Evolutionary conservation across 108 stramenopile species (phyloP).

Genomic region (Cyclotella baltica): DNA sequence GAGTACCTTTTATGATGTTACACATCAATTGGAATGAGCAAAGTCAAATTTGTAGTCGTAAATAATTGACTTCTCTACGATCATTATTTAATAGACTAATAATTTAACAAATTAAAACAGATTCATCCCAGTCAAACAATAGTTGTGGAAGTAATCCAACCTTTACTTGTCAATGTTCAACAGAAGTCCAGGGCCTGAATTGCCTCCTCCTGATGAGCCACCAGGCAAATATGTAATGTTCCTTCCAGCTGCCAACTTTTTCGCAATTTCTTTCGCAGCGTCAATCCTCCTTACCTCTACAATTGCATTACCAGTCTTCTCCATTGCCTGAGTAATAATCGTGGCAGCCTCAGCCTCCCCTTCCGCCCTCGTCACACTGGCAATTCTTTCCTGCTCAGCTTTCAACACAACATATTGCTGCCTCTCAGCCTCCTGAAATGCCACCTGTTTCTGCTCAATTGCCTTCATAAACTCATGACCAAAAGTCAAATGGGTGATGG

Average conservation of each 20-base stretch:
- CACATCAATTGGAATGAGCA: no score
- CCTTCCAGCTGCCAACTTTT: constrained; percentile 88
- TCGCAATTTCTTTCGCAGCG: constrained; percentile 99
- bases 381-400: constrained; percentile 98
- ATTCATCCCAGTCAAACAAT: no score
- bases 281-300: constrained; percentile 99
- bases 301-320: constrained; percentile 95
- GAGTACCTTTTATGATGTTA: no score
- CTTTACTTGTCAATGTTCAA: constrained; percentile 66
- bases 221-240: constrained; percentile 97
- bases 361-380: constrained; percentile 97
- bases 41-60: no score
- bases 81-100: no score
- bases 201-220: constrained; percentile 57
- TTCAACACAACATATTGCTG: constrained; percentile 96
- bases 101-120: no score
- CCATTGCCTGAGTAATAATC: constrained; percentile 97
- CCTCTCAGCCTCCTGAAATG: constrained; percentile 99
- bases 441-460: constrained; percentile 99
- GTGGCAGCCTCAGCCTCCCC: constrained; percentile 98
- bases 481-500: constrained; percentile 99
- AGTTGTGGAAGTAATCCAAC: no score
- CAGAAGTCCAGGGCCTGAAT: constrained; percentile 55
- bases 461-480: constrained; percentile 98
- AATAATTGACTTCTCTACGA: no score